A percentile compares a stretch with the other conserved stretches of the same genome.
Evolutionary conservation across 2,329 filamentous ascomycete species (phyloP).

Genomic region (Bisporella sp.): DNA sequence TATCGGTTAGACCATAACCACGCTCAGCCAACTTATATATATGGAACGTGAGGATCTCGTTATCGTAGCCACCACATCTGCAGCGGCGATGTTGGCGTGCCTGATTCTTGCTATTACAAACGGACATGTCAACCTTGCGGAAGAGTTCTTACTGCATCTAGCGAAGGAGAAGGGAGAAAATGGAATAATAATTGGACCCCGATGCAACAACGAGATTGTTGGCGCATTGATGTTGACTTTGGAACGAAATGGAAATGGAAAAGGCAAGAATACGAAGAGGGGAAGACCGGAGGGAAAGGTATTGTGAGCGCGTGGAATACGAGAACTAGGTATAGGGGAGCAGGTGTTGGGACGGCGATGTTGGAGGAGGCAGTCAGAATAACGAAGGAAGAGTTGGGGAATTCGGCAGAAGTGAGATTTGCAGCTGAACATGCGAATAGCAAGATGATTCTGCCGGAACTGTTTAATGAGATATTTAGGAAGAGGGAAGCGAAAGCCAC

Average conservation of each 20-base stretch:
- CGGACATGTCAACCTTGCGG: constrained; percentile 41
- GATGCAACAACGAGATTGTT: constrained; percentile 62
- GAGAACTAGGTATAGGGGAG: constrained; percentile 57
- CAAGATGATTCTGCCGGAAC: too few species aligned
- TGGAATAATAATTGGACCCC: too few species aligned
- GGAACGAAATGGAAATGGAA: constrained; percentile 33
- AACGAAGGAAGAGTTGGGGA: too few species aligned
- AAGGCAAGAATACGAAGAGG: constrained; percentile 17
- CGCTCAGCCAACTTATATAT: constrained; percentile 35
- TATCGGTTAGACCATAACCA: too few species aligned
- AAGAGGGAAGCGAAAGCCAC: constrained; percentile 51
- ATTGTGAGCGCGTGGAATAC: constrained; percentile 82
- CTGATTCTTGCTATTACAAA: constrained; percentile 52
- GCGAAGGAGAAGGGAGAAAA: constrained; percentile 32
- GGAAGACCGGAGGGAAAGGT: constrained; percentile 52
- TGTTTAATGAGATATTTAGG: constrained; percentile 47
- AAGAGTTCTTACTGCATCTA: constrained; percentile 22
- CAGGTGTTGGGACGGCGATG: constrained; percentile 66
- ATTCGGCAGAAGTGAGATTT: constrained; percentile 64
- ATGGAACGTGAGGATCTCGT: constrained; percentile 42
- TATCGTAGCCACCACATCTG: constrained; percentile 48
- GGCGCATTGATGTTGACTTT: constrained; percentile 64
- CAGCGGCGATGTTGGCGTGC: constrained; percentile 55
- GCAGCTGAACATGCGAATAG: constrained; percentile 72
- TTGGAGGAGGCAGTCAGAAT: too few species aligned